Evolutionary conservation across 2,329 filamentous ascomycete genomes (phyloP).

Genomic region (Fusarium armeniacum): DNA sequence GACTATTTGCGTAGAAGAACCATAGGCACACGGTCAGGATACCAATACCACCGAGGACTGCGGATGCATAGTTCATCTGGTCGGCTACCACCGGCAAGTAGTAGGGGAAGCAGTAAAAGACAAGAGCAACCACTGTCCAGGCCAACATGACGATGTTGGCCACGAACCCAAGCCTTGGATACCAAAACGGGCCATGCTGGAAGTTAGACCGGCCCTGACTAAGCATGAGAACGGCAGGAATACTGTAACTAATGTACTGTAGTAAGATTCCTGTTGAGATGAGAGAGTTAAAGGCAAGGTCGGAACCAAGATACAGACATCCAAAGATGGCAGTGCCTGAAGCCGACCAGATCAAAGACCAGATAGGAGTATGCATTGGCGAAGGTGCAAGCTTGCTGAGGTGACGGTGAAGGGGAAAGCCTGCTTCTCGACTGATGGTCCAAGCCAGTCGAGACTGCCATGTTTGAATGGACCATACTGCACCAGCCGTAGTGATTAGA

Average conservation of each 20-base stretch:
- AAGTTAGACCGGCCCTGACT: slow-evolving; percentile 4
- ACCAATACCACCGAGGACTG: slow-evolving; percentile 1
- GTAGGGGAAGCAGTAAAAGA: slow-evolving; percentile 22
- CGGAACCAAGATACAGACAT: slow-evolving; percentile 12
- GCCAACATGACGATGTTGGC: slow-evolving; percentile 13
- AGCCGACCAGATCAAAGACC: slow-evolving; percentile 11
- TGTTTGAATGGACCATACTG: slow-evolving; percentile 21
- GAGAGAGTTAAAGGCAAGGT: slow-evolving; percentile 14
- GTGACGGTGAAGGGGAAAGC: slow-evolving; percentile 8
- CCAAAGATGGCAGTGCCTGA: slow-evolving; percentile 10
- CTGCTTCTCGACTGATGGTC: slow-evolving; percentile 10
- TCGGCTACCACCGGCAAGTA: not conserved
- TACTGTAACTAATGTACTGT: slow-evolving; percentile 16
- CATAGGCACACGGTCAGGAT: not conserved
- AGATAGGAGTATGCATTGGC: slow-evolving; percentile 6
- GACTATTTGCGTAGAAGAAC: slow-evolving; percentile 8
- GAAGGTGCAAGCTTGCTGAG: slow-evolving; percentile 15
- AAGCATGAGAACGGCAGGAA: slow-evolving; percentile 8
- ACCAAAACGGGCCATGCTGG: slow-evolving; percentile 17
- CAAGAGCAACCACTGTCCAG: slow-evolving; percentile 1
- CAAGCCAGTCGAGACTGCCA: slow-evolving; percentile 15
- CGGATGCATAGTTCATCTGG: slow-evolving; percentile 19
- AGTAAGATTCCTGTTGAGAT: slow-evolving; percentile 11
- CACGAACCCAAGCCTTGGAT: slow-evolving; percentile 1
- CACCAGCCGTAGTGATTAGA: not conserved